These are phyloP conservation scores for Ogataea nonfermentans DNA, from an alignment of 805 yeast species.

Conservation along the genomic window DNA sequence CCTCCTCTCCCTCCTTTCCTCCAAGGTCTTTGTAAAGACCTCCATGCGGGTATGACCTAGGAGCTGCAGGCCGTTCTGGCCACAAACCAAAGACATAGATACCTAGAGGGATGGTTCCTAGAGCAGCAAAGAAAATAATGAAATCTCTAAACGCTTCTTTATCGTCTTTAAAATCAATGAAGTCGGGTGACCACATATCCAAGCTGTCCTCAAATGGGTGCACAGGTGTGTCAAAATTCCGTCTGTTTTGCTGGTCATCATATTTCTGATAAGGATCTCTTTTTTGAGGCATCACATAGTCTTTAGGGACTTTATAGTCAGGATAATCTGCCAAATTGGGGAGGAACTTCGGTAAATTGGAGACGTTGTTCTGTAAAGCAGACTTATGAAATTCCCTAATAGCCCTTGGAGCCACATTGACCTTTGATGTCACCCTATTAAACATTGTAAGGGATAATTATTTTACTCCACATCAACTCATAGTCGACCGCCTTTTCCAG, in stretches of 20 bases:
- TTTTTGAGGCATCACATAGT: conserved; percentile 52
- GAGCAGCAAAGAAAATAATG: conserved; percentile 51
- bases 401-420: not conserved
- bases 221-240: conserved; percentile 72
- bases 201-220: conserved; percentile 69
- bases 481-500: not conserved
- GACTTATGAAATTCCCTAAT: not conserved
- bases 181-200: conserved; percentile 87
- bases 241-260: conserved; percentile 78
- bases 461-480: conserved; percentile 9
- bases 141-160: conserved; percentile 59
- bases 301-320: conserved; percentile 59
- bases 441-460: conserved; percentile 1
- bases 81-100: conserved; percentile 51
- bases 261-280: conserved; percentile 71
- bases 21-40: conserved; percentile 79
- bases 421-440: not conserved
- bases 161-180: conserved; percentile 58
- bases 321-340: conserved; percentile 32
- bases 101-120: conserved; percentile 41
- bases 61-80: conserved; percentile 72
- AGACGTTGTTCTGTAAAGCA: conserved; percentile 8
- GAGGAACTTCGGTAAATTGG: conserved; percentile 29
- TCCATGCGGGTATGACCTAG: conserved; percentile 69
- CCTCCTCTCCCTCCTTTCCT: conserved; percentile 49